Evolutionary conservation across 352 stramenopile species (phyloP).

Genomic region (Blastocystis sp.): DNA sequence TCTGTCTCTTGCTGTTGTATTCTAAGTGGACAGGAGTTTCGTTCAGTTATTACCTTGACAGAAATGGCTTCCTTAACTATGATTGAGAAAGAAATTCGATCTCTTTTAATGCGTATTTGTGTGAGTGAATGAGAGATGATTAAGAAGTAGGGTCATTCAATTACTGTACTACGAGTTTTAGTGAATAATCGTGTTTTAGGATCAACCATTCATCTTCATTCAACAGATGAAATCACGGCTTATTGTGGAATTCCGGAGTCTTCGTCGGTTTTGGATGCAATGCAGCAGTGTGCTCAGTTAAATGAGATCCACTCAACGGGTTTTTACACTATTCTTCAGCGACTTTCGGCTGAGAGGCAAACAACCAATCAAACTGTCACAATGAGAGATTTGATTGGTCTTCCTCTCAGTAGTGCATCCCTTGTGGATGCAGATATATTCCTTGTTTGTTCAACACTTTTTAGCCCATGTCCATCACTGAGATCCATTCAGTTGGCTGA

Average conservation of each 20-base stretch:
- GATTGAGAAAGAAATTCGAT: not conserved
- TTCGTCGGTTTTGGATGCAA: not conserved
- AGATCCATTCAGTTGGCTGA: not conserved
- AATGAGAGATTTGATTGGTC: not conserved
- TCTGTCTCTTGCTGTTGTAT: not conserved
- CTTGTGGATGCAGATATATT: conserved; percentile 29
- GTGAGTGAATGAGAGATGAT: too few relatives aligned
- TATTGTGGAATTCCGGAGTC: not conserved
- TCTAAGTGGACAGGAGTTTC: not conserved
- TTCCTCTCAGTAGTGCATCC: not conserved
- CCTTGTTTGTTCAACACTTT: not conserved
- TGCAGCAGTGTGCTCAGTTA: not conserved
- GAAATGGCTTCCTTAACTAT: not conserved
- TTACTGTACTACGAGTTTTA: not conserved
- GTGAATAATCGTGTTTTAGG: not conserved
- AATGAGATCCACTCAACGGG: not conserved
- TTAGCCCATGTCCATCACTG: not conserved
- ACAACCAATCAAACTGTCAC: not conserved
- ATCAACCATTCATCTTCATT: not conserved
- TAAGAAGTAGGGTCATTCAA: not conserved
- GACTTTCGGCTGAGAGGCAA: not conserved
- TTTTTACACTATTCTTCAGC: not conserved
- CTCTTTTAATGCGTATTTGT: too few relatives aligned
- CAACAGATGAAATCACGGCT: not conserved
- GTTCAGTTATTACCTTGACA: not conserved